Conservation (phyloP, 78 protist species). For the Dictyostelium intermedium region DNA sequence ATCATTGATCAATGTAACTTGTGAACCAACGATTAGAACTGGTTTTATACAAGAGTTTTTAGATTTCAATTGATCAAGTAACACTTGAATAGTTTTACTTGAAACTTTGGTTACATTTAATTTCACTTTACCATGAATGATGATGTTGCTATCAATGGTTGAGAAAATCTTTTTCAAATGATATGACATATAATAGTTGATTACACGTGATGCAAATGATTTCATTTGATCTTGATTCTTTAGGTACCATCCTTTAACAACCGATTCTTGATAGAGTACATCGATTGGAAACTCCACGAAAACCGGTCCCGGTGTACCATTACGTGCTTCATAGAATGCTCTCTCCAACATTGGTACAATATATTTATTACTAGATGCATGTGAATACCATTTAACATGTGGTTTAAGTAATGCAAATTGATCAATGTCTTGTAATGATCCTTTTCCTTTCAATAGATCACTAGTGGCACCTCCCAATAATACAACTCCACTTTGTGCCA, state of each 20-base stretch:
- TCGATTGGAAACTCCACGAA: constrained; percentile 90
- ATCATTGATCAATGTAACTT: constrained; percentile 19
- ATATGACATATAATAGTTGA: constrained; percentile 18
- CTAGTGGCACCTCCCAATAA: constrained; percentile 90
- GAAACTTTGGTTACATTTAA: neutral
- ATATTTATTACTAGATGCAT: constrained; percentile 45
- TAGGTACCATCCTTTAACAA: constrained; percentile 30
- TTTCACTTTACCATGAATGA: neutral
- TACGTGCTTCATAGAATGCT: constrained; percentile 49
- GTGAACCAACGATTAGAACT: constrained; percentile 74
- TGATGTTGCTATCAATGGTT: neutral
- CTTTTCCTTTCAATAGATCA: constrained; percentile 85
- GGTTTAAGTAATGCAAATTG: constrained; percentile 84
- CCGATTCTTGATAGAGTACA: constrained; percentile 74
- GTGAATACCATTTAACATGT: constrained; percentile 65
- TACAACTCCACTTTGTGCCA: constrained; percentile 89
- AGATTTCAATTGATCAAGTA: neutral
- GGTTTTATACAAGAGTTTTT: constrained; percentile 22
- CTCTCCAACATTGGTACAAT: constrained; percentile 77
- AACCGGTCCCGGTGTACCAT: constrained; percentile 91
- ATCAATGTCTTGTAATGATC: constrained; percentile 92
- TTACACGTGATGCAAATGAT: neutral
- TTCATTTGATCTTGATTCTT: neutral
- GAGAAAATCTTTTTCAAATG: constrained; percentile 29
- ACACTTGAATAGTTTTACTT: neutral